Evolutionary conservation across 2,329 filamentous ascomycete species (phyloP), one percentile per base, ranked within the genome.

Genomic region (Blastomyces parvus): DNA sequence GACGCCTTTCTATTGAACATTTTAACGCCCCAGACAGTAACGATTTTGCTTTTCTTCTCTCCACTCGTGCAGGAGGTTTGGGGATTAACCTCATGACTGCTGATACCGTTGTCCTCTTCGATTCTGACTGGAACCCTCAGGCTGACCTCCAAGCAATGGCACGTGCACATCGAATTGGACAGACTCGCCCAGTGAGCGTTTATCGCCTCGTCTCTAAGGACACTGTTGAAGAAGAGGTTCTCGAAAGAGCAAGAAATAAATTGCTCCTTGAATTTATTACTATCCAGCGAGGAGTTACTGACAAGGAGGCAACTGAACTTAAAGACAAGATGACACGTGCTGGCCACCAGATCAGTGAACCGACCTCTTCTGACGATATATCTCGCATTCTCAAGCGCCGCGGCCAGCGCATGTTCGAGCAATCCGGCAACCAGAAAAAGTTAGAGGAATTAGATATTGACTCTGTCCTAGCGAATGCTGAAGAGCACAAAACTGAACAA

Each of bases 341-440:
- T 82, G 80, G 77, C 60, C 76, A 79, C 30, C 71, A 72, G 36
- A 76, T 81, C 44, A 88, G 88, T 62, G 92, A 96, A 69, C 92
- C 93, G 8, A 93, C 88, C 64, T 95, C 91, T 2, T 90, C 90
- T 0, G 93, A 96, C 67, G 94, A 97, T 72, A 97, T 97, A 68
- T 96, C 94, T 66, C 89, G 90, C 75, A 96, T 99, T 64, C 84
- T 99, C 72, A 97, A 97, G 79, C 91, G 93, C 77, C 89, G 94
- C 69, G 96, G 94, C n/a, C 94, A 97, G 73, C 96, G 94, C 77
- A 96, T 99, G 88, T 99, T 99, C 69, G 93, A 97, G 76, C 93
- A 97, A 74, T 94, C 90, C 13, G 90, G 91, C 64, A 99, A 99
- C 73, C 94, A 99, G 76, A 89, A 93, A 78, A 94, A 96, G 73